Base-by-base conservation (phyloP, 768 basidiomycete genomes). In the Lentinula boryana region DNA sequence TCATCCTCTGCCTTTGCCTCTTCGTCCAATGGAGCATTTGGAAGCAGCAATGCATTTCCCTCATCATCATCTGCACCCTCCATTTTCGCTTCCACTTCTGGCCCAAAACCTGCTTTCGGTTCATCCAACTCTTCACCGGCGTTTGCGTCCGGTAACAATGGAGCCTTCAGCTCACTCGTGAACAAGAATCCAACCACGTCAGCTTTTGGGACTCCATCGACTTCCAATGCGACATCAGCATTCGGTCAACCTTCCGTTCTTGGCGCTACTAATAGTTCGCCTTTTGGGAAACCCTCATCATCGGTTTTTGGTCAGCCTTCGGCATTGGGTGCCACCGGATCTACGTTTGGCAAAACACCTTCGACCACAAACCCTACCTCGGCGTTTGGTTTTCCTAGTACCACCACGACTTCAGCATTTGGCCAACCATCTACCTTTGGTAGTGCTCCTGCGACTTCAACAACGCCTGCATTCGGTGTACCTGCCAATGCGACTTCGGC, bases 11-110 rank as follows among this genome's bases (percentile, higher is more conserved):
- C 67, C 32, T 72, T 68, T 58, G 32, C 68, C 5, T 46, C 65
- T 18, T 59, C 66, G 18, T 33, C 55, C 13, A 65, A 56, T 38
- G 63, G 68, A 36, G 67, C 56, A 69, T 75, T 66, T 33, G 65
- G 71, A 32, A 43, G 56, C 44, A 53, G 64, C n/a, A 75, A 79
- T 13, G 74, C 76, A 6, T 81, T 80, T 62, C 50, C 65, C 16
- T 38, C 50, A 18, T 41, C 49, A 48, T 21, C 63, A 46, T 61
- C 75, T 50, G 23, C 67, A 18, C 65, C 74, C 66, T 62, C 65
- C 3, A 66, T 63, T 2, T 69, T 71, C 38, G 68, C 68, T 27
- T 21, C 59, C 31, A n/a, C 67, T 40, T 18, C 72, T 21, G 40
- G 12, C 66, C 5, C 31, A 10, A 32, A 32, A 16, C 9, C 23